A percentile compares a stretch with the other conserved stretches of the same genome.
phyloP scores from a whole-genome alignment of 129 eudicot species.

The Centella asiatica region DNA sequence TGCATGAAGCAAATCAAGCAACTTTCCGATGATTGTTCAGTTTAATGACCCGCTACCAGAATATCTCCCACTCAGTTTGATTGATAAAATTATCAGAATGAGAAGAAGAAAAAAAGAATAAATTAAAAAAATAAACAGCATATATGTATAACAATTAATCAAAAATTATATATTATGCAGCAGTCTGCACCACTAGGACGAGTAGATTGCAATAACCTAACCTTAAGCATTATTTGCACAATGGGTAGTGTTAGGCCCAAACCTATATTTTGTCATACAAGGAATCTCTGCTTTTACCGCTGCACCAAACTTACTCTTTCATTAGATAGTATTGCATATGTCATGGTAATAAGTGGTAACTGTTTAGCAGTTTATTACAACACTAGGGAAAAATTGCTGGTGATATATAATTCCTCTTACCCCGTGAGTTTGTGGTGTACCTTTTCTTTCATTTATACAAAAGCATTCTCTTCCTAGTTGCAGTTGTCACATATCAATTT shows the following conservation, averaged over 20 bases:
- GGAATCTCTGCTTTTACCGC: background rate
- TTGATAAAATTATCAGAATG: background rate
- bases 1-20: background rate
- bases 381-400: background rate
- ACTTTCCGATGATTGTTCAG: background rate
- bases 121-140: no score
- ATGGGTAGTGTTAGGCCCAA: background rate
- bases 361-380: background rate
- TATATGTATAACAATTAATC: background rate
- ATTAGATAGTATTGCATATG: no score
- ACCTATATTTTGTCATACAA: background rate
- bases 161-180: background rate
- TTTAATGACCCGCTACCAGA: background rate
- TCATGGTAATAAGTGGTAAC: no score
- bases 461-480: background rate
- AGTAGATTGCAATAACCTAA: background rate
- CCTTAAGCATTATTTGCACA: background rate
- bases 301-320: background rate
- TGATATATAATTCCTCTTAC: background rate
- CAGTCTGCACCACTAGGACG: no score
- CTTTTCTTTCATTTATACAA: background rate
- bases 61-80: background rate
- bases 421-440: background rate
- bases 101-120: background rate
- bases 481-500: background rate